phyloP scores from a whole-genome alignment of 208 protist species.

The Leishmania arabica region DNA sequence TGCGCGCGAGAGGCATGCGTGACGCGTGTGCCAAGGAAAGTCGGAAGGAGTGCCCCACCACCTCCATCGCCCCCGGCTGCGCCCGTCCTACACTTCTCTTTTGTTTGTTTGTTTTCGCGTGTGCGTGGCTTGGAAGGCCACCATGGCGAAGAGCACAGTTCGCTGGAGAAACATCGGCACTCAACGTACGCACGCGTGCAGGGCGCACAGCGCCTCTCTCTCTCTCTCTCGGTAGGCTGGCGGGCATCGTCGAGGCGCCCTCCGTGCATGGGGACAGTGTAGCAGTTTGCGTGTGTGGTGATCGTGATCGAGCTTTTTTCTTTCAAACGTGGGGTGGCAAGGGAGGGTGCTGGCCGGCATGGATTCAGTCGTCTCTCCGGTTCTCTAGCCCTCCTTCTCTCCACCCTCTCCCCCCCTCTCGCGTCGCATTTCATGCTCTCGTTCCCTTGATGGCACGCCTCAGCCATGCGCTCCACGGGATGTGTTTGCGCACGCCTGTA shows the following conservation, averaged over 20 bases:
- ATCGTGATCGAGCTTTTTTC: neutral
- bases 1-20: neutral
- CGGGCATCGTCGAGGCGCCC: neutral
- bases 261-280: neutral
- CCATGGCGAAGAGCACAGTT: too few species aligned
- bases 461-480: neutral
- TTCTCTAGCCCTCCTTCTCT: neutral
- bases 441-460: neutral
- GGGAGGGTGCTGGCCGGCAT: neutral
- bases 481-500: neutral
- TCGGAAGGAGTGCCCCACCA: neutral
- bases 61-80: neutral
- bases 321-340: neutral
- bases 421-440: neutral
- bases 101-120: neutral
- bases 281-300: neutral
- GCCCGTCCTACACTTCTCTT: neutral
- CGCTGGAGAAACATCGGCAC: too few species aligned
- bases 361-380: neutral
- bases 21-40: neutral
- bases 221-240: neutral
- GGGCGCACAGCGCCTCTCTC: neutral
- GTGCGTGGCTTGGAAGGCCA: neutral
- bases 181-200: neutral
- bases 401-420: neutral